A percentile compares a stretch with the other conserved stretches of the same genome.
Conservation (phyloP, 2,329 filamentous ascomycete genomes). For the Epichloe scottii region DNA sequence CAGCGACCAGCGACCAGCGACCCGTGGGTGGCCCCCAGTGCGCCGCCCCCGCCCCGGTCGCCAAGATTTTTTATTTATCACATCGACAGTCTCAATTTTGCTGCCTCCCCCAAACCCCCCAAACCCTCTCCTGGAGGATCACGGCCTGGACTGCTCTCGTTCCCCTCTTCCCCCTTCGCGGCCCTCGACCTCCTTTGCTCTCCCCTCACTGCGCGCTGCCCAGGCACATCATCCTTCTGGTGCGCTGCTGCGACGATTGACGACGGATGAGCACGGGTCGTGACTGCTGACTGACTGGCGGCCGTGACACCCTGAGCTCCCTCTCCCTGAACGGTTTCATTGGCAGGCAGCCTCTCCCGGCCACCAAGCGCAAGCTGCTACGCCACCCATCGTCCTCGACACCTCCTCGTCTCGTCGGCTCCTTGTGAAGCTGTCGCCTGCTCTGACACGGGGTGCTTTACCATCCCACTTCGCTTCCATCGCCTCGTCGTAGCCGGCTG, state of each 20-base stretch:
- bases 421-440: neutral
- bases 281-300: slow-evolving; percentile 1
- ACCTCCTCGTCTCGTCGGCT: neutral
- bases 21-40: slow-evolving; percentile 1
- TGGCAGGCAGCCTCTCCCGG: slow-evolving; percentile 8
- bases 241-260: neutral
- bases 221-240: slow-evolving; percentile 4
- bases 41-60: neutral
- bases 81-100: slow-evolving; percentile 1
- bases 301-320: slow-evolving; percentile 5
- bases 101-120: neutral
- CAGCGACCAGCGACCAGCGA: neutral
- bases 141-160: neutral
- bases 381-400: slow-evolving; percentile 6
- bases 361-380: slow-evolving; percentile 7
- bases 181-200: slow-evolving; percentile 6
- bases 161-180: slow-evolving; percentile 8
- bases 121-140: slow-evolving; percentile 3
- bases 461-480: neutral
- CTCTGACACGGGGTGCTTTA: neutral
- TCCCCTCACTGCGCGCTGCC: slow-evolving; percentile 3
- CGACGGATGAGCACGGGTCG: slow-evolving; percentile 6
- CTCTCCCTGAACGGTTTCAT: slow-evolving; percentile 4
- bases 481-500: neutral
- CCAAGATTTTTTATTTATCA: slow-evolving; percentile 1